Base-by-base conservation (phyloP, 2,329 filamentous ascomycete genomes). In the Diaporthe vexans region DNA sequence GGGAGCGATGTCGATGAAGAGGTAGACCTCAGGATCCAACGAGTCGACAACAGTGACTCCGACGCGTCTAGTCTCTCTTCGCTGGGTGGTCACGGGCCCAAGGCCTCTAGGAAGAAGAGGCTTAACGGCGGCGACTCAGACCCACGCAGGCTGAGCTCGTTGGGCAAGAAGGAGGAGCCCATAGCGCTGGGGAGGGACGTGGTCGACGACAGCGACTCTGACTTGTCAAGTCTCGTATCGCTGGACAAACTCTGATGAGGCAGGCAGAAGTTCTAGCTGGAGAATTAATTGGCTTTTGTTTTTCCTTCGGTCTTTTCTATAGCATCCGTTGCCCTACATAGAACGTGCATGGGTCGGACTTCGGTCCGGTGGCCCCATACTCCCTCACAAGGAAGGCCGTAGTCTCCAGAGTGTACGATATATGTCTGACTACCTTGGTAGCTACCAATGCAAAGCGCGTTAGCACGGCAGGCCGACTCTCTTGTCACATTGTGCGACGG, bases 1-100 rank as follows among this genome's bases (percentile, higher is more conserved):
- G 43, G 52, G 65, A 61, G 37, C 5, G 46, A 51, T 17, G 63
- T 61, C 19, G 73, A 68, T 37, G 68, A 26, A 15, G 29, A 58
- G n/a, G 56, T 58, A 19, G 29, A 51, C n/a, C 61, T 70, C 33
- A 74, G 67, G 40, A 65, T 74, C 13, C 72, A 69, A 17, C 59
- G 56, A 11, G 40, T 56, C 33, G 40, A 46, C 26, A 68, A 74
- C 29, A 76, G 72, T 72, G 74, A 70, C 19, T 72, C 72, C 17
- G 74, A 76, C 24, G 61, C 70, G 43, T 43, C 57, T 26, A 58
- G 67, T 33, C 56, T 74, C 24, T 43, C 57, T 9, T 58, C 67
- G 26, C 24, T 48, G 21, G 15, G 51, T 19, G 71, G n/a, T 40
- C 40, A 46, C 26, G 37, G 11, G 59, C 24, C 35, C 48, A 67